A percentile compares a stretch with the other conserved stretches of the same genome.
Evolutionary conservation across 345 rosid species (phyloP).

Genomic region (Rhodomyrtus tomentosa): DNA sequence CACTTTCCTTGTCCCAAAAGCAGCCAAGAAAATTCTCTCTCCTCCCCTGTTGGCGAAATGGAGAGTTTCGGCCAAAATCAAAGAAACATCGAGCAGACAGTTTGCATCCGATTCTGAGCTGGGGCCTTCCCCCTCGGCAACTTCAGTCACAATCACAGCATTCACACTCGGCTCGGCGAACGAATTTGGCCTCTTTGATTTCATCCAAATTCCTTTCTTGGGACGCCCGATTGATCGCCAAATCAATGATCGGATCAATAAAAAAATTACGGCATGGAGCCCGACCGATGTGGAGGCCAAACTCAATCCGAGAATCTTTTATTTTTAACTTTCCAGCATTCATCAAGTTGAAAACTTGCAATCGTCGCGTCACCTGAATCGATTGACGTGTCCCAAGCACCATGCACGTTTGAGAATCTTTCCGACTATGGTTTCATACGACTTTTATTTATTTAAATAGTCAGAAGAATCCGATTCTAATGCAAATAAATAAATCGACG

Average conservation of each 20-base stretch:
- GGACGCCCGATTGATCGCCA: not conserved
- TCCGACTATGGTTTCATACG: not conserved
- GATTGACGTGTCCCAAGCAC: not conserved
- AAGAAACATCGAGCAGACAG: not conserved
- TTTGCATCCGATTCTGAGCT: not conserved
- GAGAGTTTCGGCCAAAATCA: not conserved
- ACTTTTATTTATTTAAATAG: not conserved
- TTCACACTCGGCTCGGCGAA: not conserved
- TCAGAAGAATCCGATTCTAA: not conserved
- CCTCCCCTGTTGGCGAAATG: not conserved
- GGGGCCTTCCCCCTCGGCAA: not conserved
- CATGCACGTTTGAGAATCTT: not conserved
- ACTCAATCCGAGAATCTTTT: not conserved
- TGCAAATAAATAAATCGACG: accelerated
- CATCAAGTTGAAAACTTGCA: not conserved
- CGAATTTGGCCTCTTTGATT: not conserved
- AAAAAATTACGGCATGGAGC: not conserved
- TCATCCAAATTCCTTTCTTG: not conserved
- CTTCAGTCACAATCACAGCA: not conserved
- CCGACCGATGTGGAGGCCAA: not conserved
- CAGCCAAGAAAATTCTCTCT: not conserved
- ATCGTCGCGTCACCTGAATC: not conserved
- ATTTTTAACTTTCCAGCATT: no score
- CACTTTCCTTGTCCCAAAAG: not conserved
- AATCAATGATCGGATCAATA: not conserved